Conservation (phyloP, 257 asterid species). For the Nicotiana otophora region DNA sequence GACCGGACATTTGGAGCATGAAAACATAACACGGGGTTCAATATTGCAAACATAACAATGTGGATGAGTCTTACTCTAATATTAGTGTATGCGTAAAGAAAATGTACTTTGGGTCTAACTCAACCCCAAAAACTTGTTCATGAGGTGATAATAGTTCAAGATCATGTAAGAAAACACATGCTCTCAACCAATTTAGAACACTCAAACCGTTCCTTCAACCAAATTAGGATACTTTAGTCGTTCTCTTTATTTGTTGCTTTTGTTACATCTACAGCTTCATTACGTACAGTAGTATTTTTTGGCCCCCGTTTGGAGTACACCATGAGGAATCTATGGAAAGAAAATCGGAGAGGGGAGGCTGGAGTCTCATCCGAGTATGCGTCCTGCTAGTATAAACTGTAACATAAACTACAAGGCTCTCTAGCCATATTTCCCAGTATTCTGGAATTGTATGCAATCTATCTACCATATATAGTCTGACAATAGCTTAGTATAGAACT, state of each 20-base stretch:
- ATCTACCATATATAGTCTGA: not conserved
- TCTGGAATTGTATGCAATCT: not conserved
- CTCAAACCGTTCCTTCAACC: not conserved
- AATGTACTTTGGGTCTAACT: not conserved
- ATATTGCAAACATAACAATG: not conserved
- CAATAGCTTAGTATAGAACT: not conserved
- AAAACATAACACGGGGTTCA: not conserved
- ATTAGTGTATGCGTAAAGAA: not conserved
- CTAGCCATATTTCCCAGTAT: not conserved
- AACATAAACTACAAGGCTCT: not conserved
- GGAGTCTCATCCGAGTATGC: not conserved
- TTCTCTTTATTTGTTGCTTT: not conserved
- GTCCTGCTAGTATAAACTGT: not conserved
- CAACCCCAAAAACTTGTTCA: not conserved
- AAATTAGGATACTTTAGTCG: too few species aligned
- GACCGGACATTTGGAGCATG: too few species aligned
- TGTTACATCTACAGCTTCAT: not conserved
- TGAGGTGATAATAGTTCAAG: not conserved
- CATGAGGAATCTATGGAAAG: not conserved
- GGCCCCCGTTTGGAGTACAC: not conserved
- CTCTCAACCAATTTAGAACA: not conserved
- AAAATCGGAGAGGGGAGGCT: not conserved
- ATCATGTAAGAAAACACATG: not conserved
- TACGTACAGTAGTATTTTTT: not conserved
- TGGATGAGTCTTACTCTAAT: not conserved